Percentiles rank a stretch among this genome's conserved stretches.
Conservation (phyloP, 2,329 filamentous ascomycete genomes). For the Didymosphaeria variabile region DNA sequence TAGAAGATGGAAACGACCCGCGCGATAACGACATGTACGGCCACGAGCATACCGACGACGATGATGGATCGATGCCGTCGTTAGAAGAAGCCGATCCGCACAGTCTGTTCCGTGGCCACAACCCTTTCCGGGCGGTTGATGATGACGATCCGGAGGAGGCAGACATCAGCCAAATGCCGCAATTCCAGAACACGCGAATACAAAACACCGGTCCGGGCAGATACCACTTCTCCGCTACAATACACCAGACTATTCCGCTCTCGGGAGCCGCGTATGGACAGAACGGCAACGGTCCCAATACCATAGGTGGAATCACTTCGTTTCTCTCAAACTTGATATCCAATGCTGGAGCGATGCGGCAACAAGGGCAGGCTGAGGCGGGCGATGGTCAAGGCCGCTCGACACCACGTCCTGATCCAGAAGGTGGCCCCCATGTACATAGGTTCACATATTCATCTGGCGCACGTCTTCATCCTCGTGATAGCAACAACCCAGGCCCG, state of each 20-base stretch:
- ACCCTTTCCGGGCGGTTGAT: slow-evolving; percentile 53
- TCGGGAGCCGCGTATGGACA: slow-evolving; percentile 32
- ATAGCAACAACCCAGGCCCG: slow-evolving; percentile 61
- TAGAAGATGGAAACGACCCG: slow-evolving; percentile 69
- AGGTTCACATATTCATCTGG: slow-evolving; percentile 45
- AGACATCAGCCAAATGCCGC: slow-evolving; percentile 56
- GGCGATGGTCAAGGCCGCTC: slow-evolving; percentile 17
- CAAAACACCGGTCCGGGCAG: slow-evolving; percentile 44
- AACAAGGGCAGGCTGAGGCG: slow-evolving; percentile 18
- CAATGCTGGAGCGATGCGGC: slow-evolving; percentile 36
- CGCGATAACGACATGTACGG: slow-evolving; percentile 53
- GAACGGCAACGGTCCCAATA: slow-evolving; percentile 30
- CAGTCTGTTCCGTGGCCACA: slow-evolving; percentile 52
- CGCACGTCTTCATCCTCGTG: slow-evolving; percentile 58
- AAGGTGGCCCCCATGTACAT: slow-evolving; percentile 25
- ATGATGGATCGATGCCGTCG: slow-evolving; percentile 41
- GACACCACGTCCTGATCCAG: slow-evolving; percentile 28
- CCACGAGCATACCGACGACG: slow-evolving; percentile 33
- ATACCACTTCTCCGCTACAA: slow-evolving; percentile 47
- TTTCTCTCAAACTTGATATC: slow-evolving; percentile 57
- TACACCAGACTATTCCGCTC: slow-evolving; percentile 38
- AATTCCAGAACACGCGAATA: slow-evolving; percentile 53
- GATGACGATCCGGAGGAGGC: slow-evolving; percentile 60
- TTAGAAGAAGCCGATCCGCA: slow-evolving; percentile 34
- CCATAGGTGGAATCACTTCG: slow-evolving; percentile 54